A percentile compares a stretch with the other conserved stretches of the same genome.
Evolutionary conservation across 495 filamentous ascomycete genomes (phyloP).

Genomic region (Annulohypoxylon bovei): DNA sequence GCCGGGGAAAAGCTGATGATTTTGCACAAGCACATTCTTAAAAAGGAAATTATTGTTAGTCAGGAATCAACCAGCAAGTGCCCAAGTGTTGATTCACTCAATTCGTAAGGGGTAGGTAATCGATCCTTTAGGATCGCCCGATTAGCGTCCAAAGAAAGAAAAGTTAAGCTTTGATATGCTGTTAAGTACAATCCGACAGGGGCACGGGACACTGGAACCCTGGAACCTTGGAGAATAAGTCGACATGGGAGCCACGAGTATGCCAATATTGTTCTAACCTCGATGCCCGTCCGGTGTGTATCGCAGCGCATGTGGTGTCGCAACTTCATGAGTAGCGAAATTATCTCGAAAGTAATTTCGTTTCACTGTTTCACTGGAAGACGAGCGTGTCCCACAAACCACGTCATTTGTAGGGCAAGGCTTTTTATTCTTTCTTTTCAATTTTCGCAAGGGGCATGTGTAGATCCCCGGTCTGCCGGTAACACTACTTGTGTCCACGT

Average conservation of each 20-base stretch:
- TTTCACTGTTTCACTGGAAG: constrained; percentile 8
- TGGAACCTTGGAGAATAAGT: not conserved
- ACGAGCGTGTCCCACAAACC: constrained; percentile 21
- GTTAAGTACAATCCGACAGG: constrained; percentile 30
- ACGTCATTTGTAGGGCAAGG: constrained; percentile 35
- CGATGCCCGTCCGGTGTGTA: not conserved
- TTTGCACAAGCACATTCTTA: not conserved
- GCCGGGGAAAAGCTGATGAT: not conserved
- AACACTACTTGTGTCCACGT: constrained; percentile 36
- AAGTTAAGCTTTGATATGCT: constrained; percentile 39
- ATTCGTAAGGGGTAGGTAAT: constrained; percentile 4
- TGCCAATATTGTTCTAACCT: not conserved
- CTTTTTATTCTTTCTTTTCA: not conserved
- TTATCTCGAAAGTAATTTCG: constrained; percentile 32
- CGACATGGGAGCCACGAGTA: constrained; percentile 11
- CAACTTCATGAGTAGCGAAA: constrained; percentile 9
- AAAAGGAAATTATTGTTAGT: not conserved
- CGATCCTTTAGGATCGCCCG: constrained; percentile 28
- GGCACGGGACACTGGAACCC: constrained; percentile 6
- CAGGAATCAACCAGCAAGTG: not conserved
- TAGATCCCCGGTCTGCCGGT: constrained; percentile 25
- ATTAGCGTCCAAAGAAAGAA: constrained; percentile 13
- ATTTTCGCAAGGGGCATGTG: constrained; percentile 23
- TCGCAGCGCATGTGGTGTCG: constrained; percentile 8
- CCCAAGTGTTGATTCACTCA: not conserved